Conservation (phyloP, 176 grass and related monocot species). For the Raddia guianensis region DNA sequence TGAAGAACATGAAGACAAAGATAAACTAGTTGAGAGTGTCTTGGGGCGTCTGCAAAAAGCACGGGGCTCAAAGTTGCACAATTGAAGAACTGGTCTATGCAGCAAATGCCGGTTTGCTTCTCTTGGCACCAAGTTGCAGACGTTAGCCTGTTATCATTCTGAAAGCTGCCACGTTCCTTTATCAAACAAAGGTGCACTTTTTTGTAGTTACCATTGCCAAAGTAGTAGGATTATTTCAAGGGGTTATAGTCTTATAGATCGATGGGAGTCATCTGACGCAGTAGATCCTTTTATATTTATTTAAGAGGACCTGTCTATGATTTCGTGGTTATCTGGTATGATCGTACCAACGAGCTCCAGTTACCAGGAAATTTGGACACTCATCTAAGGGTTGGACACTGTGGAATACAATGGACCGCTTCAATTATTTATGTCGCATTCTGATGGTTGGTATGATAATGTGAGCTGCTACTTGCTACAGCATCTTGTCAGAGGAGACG, state of each 20-base stretch:
- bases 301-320: background rate
- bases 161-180: constrained; percentile 1
- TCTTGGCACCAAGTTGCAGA: background rate
- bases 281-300: background rate
- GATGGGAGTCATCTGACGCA: background rate
- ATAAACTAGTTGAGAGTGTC: constrained; percentile 65
- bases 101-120: constrained; percentile 1
- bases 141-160: background rate
- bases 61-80: constrained; percentile 41
- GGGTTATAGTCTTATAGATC: background rate
- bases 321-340: background rate
- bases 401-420: background rate
- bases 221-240: background rate
- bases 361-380: background rate
- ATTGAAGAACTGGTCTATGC: constrained; percentile 34
- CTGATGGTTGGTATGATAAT: background rate
- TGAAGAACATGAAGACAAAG: constrained; percentile 44
- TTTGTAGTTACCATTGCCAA: background rate
- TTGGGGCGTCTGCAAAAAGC: constrained; percentile 69
- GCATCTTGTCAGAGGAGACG: background rate
- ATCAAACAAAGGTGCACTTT: background rate
- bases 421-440: background rate
- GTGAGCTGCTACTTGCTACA: background rate
- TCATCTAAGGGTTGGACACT: background rate
- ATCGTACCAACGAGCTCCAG: background rate